Conservation (phyloP, 2,329 filamentous ascomycete species). For the Fusarium sp. region DNA sequence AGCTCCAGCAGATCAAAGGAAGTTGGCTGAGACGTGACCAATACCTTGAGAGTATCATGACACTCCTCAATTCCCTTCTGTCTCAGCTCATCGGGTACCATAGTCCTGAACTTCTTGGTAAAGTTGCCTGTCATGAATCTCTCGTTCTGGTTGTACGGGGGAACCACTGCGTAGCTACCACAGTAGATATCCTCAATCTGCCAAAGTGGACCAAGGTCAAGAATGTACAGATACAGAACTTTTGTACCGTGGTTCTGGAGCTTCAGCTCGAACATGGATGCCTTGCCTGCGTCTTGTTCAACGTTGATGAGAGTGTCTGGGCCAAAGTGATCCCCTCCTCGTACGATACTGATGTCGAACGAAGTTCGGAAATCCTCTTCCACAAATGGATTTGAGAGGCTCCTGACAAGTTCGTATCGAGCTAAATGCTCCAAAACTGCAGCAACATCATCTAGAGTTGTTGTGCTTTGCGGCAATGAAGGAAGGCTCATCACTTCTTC, state of each 20-base stretch:
- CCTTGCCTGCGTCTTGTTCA: background rate
- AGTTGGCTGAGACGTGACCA: slow-evolving; percentile 24
- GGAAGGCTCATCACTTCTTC: background rate
- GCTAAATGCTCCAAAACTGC: background rate
- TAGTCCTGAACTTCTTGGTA: slow-evolving; percentile 2
- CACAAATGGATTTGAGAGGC: background rate
- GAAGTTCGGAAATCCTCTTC: background rate
- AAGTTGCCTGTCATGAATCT: background rate
- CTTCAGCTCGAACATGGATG: background rate
- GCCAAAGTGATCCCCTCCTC: background rate
- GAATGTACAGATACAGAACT: background rate
- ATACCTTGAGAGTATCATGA: slow-evolving; percentile 13
- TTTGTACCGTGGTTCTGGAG: background rate
- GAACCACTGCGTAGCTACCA: background rate
- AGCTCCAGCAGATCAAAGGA: slow-evolving; percentile 19
- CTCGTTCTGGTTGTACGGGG: background rate
- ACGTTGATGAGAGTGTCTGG: background rate
- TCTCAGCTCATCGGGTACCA: background rate
- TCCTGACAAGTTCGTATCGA: background rate
- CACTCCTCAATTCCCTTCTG: background rate
- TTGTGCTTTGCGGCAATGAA: background rate
- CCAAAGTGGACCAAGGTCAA: background rate
- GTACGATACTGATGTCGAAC: background rate
- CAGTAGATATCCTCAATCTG: background rate
- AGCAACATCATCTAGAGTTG: background rate